Base-by-base conservation (phyloP, 1,284 basidiomycete species). In the Ustilago shanxiensis region DNA sequence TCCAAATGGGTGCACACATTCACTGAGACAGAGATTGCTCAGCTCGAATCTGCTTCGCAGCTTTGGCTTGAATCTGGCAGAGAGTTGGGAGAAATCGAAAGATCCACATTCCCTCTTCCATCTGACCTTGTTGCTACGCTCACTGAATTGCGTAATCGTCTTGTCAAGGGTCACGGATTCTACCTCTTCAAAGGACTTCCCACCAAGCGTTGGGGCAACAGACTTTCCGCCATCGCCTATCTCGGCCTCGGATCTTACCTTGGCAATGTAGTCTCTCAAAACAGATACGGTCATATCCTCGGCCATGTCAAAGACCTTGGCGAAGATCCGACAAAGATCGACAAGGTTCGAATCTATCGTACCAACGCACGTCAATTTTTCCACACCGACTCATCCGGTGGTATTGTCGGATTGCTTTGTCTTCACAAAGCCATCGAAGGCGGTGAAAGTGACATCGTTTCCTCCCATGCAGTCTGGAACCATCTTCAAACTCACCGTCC, bases 231-330 rank as follows among this genome's bases (percentile, higher is more conserved):
- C 1, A 86, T 87, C 16, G 86, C 87, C 56, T 88, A 87, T 70
- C 83, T 87, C 3, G 87, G 85, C n/a, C 79, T 87, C 10, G 87
- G 87, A 2, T 80, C 85, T 5, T 81, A 85, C 35, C 80, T 87
- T 20, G 87, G 87, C 26, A 83, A 85, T 31, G 78, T 85, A 2
- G 71, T 87, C 28, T 82, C 79, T 11, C 87, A 88, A 66, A 87
- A 88, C 71, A 73, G 81, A 20, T 87, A 87, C 73, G 87, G 87
- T 1, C 87, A 88, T 77, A 78, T 87, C 22, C 74, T 88, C 26
- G 87, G 87, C 0, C 87, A 88, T 66, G 87, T 88, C 71, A 88
- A 88, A 77, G 86, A 86, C 63, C 70, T 88, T 9, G 87, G 87
- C 22, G 87, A 87, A 66, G 87, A 88, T 60, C 86, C 87, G 0